phyloP scores from a whole-genome alignment of 441 rosid genomes.

The Jatropha multifida region DNA sequence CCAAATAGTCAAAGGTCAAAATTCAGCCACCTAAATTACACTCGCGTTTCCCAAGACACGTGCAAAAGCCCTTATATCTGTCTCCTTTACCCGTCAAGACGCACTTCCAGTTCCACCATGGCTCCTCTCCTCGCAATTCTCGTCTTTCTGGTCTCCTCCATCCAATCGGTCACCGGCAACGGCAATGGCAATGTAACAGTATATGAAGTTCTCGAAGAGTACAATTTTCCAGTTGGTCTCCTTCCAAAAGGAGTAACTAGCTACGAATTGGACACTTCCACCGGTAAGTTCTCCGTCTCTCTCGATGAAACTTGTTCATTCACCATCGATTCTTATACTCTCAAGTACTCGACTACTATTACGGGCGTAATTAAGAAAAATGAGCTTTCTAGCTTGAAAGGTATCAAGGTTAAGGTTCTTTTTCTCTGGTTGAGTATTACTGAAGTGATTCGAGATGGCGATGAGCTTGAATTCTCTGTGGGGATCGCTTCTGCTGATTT shows the following conservation, averaged over 20 bases:
- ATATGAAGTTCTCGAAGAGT: conserved; percentile 44
- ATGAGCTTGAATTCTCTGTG: conserved; percentile 50
- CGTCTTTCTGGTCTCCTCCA: conserved; percentile 23
- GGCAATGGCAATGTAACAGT: conserved; percentile 23
- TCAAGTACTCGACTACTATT: conserved; percentile 49
- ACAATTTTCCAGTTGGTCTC: conserved; percentile 51
- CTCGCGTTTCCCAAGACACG: not conserved
- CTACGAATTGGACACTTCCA: conserved; percentile 39
- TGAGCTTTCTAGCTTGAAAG: conserved; percentile 40
- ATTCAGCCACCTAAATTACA: not conserved
- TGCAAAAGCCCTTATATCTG: not conserved
- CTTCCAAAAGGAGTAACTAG: conserved; percentile 47
- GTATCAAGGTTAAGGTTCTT: conserved; percentile 54
- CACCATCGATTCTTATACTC: conserved; percentile 44
- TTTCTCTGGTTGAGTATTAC: conserved; percentile 51
- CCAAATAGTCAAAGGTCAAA: too few relatives aligned
- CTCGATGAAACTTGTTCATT: conserved; percentile 40
- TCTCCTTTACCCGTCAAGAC: not conserved
- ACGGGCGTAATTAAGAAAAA: conserved; percentile 46
- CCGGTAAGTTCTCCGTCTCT: conserved; percentile 42
- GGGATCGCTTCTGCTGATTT: conserved; percentile 59
- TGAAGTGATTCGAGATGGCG: conserved; percentile 45
- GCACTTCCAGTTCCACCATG: conserved; percentile 15
- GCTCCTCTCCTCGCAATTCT: conserved; percentile 18
- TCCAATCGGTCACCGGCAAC: not conserved